A percentile compares a stretch with the other conserved stretches of the same genome.
phyloP scores from a whole-genome alignment of 2,329 filamentous ascomycete species.

The Neoascochyta sp. region DNA sequence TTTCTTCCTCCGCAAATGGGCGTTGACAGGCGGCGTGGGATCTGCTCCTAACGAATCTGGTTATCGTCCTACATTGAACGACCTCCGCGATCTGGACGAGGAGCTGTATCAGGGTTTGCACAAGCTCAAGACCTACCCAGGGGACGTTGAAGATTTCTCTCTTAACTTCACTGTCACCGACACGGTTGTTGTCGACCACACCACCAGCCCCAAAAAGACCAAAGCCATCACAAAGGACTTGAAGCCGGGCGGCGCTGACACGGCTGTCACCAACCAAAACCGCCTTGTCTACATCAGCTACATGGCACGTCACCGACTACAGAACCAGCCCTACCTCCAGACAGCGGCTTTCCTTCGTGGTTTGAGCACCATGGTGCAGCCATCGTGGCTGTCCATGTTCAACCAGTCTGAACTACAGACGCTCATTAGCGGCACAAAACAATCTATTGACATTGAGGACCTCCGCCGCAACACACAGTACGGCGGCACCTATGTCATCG shows the following conservation, averaged over 20 bases:
- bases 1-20: conserved; percentile 96
- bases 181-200: conserved; percentile 44
- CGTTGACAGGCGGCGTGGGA: conserved; percentile 64
- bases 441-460: conserved; percentile 82
- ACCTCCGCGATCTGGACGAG: conserved; percentile 87
- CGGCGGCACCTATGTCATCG: conserved; percentile 81
- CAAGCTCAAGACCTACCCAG: conserved; percentile 77
- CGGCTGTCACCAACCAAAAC: conserved; percentile 84
- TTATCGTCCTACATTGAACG: conserved; percentile 91
- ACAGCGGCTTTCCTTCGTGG: conserved; percentile 85
- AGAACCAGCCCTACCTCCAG: conserved; percentile 73
- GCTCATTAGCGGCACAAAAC: conserved; percentile 82
- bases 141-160: conserved; percentile 73
- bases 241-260: conserved; percentile 70
- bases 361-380: conserved; percentile 81
- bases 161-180: conserved; percentile 90
- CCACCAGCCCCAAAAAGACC: conserved; percentile 39
- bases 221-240: conserved; percentile 70
- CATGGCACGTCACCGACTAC: conserved; percentile 81
- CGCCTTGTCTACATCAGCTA: conserved; percentile 91
- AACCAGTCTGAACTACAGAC: conserved; percentile 94
- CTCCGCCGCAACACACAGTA: conserved; percentile 80
- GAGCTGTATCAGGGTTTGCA: conserved; percentile 82
- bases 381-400: conserved; percentile 96
- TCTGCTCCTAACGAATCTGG: conserved; percentile 63